These are phyloP conservation scores for Solanum virginianum DNA, from an alignment of 257 asterid species.

Conservation along the genomic window DNA sequence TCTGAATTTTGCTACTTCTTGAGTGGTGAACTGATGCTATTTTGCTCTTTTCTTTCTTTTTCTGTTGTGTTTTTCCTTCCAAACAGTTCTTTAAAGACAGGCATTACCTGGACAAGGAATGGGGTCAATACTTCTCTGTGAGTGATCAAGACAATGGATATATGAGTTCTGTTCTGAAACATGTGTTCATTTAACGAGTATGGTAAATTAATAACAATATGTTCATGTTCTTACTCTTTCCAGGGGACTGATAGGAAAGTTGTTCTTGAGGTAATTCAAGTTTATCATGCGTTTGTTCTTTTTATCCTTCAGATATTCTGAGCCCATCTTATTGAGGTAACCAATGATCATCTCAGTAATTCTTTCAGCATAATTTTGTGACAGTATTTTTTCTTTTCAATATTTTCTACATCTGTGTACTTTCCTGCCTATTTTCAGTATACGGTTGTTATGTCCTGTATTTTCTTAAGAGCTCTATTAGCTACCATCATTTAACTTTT, in stretches of 20 bases:
- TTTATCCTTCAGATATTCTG: background rate
- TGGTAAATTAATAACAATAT: background rate
- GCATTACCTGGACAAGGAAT: constrained; percentile 92
- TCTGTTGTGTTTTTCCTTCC: background rate
- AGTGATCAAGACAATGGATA: constrained; percentile 11
- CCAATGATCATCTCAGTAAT: background rate
- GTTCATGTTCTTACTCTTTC: background rate
- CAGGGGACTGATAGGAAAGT: constrained; percentile 58
- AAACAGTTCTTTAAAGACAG: constrained; percentile 91
- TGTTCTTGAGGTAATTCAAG: constrained; percentile 58
- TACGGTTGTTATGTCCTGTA: background rate
- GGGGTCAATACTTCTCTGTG: constrained; percentile 89
- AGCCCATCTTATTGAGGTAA: background rate
- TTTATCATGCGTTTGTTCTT: background rate
- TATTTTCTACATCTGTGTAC: background rate
- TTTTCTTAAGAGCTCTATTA: background rate
- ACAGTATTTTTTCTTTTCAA: background rate
- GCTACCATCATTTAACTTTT: background rate
- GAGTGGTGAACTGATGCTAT: background rate
- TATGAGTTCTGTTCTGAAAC: background rate
- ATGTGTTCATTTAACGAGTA: background rate
- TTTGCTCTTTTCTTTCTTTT: background rate
- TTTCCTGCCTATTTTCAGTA: background rate
- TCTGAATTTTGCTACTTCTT: background rate
- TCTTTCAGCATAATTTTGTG: background rate